Conservation (phyloP, 768 basidiomycete genomes). For the Melanogaster broomeanus region DNA sequence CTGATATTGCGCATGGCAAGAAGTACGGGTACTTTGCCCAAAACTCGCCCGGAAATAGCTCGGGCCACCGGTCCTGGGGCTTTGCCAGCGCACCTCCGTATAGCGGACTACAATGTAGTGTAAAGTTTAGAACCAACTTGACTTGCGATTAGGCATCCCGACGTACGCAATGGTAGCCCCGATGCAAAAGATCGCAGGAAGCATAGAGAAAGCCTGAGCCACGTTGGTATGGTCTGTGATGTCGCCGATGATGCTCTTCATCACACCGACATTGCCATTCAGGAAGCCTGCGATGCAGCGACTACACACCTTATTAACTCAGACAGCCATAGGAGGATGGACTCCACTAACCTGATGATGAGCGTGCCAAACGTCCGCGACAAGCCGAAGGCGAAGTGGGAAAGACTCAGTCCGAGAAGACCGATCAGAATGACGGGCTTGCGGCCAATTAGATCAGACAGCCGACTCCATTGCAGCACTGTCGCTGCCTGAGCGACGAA, state of each 20-base stretch:
- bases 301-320: slow-evolving; percentile 13
- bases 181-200: slow-evolving; percentile 29
- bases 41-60: slow-evolving; percentile 42
- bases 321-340: background rate
- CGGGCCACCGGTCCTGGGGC: slow-evolving; percentile 57
- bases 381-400: slow-evolving; percentile 62
- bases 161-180: slow-evolving; percentile 34
- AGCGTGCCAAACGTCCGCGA: slow-evolving; percentile 56
- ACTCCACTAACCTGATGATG: slow-evolving; percentile 50
- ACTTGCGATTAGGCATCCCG: background rate
- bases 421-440: slow-evolving; percentile 63
- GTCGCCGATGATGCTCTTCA: slow-evolving; percentile 72
- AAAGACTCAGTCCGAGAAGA: slow-evolving; percentile 49
- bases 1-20: slow-evolving; percentile 33
- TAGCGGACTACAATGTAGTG: slow-evolving; percentile 43
- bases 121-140: background rate
- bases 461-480: slow-evolving; percentile 63
- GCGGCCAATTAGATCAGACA: slow-evolving; percentile 60
- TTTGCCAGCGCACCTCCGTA: slow-evolving; percentile 58
- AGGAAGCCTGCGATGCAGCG: slow-evolving; percentile 38
- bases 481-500: slow-evolving; percentile 59
- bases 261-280: slow-evolving; percentile 51
- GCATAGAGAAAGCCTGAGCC: slow-evolving; percentile 35
- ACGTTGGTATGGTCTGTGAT: slow-evolving; percentile 45
- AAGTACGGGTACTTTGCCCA: slow-evolving; percentile 40